Conservation (phyloP, 1,284 basidiomycete genomes). For the Bondarzewia mesenterica region DNA sequence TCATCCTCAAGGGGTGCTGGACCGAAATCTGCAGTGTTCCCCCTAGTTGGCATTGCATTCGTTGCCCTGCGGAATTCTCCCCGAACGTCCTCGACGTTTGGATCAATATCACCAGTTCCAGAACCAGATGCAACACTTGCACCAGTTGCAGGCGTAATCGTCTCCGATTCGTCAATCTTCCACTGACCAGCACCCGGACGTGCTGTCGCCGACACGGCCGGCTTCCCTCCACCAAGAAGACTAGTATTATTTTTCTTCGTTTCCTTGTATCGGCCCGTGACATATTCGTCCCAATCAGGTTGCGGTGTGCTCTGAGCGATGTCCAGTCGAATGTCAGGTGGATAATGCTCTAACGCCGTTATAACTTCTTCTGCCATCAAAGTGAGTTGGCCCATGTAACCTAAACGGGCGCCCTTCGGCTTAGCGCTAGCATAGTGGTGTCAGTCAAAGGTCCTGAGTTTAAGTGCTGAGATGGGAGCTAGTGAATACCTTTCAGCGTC, state of each 20-base stretch:
- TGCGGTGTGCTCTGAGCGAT: constrained; percentile 64
- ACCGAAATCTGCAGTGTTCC: constrained; percentile 63
- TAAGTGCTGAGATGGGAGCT: not conserved
- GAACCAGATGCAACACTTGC: constrained; percentile 13
- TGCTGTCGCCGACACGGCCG: constrained; percentile 38
- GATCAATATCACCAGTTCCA: constrained; percentile 14
- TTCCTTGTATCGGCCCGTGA: constrained; percentile 75
- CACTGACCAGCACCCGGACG: constrained; percentile 36
- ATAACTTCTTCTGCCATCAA: constrained; percentile 91
- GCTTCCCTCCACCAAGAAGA: constrained; percentile 79
- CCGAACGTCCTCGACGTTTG: constrained; percentile 20
- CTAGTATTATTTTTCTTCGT: constrained; percentile 79
- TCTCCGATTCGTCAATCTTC: constrained; percentile 68
- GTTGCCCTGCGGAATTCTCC: constrained; percentile 53
- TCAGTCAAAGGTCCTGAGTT: not conserved
- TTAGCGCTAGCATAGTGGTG: constrained; percentile 33
- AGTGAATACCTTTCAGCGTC: constrained; percentile 55
- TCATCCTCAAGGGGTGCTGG: constrained; percentile 39
- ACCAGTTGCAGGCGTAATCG: constrained; percentile 19
- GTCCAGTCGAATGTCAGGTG: constrained; percentile 62
- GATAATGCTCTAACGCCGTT: constrained; percentile 79
- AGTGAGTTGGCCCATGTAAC: constrained; percentile 96
- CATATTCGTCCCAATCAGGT: constrained; percentile 84
- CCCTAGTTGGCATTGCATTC: constrained; percentile 32
- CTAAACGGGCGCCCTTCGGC: constrained; percentile 70